These are phyloP conservation scores for Aspergillus ibericus DNA, from an alignment of 2,329 filamentous ascomycete species.

Conservation along the genomic window DNA sequence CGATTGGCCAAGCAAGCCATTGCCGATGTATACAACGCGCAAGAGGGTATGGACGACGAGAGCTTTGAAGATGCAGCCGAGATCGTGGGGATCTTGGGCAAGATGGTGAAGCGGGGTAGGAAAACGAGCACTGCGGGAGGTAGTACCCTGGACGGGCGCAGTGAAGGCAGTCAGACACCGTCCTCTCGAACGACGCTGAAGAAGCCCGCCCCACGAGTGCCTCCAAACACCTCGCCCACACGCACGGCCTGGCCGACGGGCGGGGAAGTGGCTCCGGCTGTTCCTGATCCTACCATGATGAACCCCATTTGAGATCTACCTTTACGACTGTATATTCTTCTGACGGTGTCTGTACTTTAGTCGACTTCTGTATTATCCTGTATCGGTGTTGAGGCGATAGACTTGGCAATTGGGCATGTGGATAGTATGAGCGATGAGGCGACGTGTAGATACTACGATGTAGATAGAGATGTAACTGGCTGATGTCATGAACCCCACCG, in stretches of 20 bases:
- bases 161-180: conserved; percentile 33
- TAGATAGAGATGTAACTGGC: neutral
- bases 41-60: conserved; percentile 90
- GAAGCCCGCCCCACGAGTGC: conserved; percentile 7
- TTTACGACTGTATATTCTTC: conserved; percentile 5
- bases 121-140: conserved; percentile 39
- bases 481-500: neutral
- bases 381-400: neutral
- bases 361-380: neutral
- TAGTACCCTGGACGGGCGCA: conserved; percentile 29
- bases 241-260: conserved; percentile 8
- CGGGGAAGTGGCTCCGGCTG: conserved; percentile 21
- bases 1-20: conserved; percentile 79
- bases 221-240: conserved; percentile 6
- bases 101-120: conserved; percentile 77
- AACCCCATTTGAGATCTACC: conserved; percentile 34
- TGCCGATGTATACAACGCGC: conserved; percentile 84
- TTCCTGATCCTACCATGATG: conserved; percentile 34
- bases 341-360: neutral
- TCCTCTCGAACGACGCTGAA: conserved; percentile 16
- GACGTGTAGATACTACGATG: neutral
- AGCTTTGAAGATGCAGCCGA: conserved; percentile 92
- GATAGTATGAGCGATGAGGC: neutral
- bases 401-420: neutral
- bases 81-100: conserved; percentile 79